A percentile compares a stretch with the other conserved stretches of the same genome.
Evolutionary conservation across 23 red algal genomes (phyloP).

Genomic region (Gracilariopsis chorda): DNA sequence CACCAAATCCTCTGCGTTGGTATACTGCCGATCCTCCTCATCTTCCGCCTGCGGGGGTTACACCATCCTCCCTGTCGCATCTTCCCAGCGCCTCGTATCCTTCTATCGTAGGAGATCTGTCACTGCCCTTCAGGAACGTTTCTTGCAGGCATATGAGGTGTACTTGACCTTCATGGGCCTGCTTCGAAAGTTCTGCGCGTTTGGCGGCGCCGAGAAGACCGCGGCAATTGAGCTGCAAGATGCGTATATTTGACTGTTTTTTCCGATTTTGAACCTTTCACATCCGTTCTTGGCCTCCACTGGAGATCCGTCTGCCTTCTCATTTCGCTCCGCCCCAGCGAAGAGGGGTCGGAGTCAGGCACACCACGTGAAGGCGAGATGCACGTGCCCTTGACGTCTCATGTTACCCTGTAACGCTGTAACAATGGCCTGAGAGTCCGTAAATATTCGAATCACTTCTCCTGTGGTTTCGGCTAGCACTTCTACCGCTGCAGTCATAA

Average conservation of each 20-base stretch:
- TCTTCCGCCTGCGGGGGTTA: neutral
- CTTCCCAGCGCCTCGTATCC: neutral
- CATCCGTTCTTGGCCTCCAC: neutral
- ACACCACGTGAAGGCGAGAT: constrained; percentile 19
- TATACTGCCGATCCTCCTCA: neutral
- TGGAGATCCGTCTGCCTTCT: neutral
- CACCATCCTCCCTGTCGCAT: neutral
- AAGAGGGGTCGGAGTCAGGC: constrained; percentile 1
- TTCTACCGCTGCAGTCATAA: too few relatives aligned
- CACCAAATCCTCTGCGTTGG: neutral
- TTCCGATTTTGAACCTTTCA: neutral
- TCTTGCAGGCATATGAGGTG: neutral
- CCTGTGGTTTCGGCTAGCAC: too few relatives aligned
- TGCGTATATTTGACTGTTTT: neutral
- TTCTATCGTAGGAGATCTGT: neutral
- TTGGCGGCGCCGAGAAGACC: neutral
- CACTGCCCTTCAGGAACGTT: neutral
- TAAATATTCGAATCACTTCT: too few relatives aligned
- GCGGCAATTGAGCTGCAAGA: neutral
- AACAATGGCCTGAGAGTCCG: too few relatives aligned
- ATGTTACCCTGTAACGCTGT: too few relatives aligned
- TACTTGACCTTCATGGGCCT: neutral
- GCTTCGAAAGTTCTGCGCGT: neutral
- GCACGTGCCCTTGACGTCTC: too few relatives aligned
- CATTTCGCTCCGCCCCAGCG: neutral